phyloP scores from a whole-genome alignment of 1,139 yeast genomes.

The Meyerozyma smithsonii region DNA sequence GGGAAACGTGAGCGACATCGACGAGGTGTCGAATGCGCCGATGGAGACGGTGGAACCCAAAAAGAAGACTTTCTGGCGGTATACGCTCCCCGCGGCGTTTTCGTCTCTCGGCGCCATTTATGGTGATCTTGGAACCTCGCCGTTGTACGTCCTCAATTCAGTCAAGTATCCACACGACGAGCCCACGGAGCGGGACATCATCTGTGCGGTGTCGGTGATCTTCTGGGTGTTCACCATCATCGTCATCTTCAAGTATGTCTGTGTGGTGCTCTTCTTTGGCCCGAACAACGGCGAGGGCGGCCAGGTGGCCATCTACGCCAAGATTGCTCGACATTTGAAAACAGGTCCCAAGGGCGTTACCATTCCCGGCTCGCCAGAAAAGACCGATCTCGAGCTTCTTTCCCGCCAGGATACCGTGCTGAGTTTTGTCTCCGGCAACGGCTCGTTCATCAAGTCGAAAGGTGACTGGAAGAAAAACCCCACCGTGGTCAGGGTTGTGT shows the following conservation, averaged over 20 bases:
- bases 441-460: constrained; percentile 8
- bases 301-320: constrained; percentile 56
- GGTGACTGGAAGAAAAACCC: constrained; percentile 20
- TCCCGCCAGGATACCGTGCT: constrained; percentile 38
- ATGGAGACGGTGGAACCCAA: neutral
- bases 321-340: constrained; percentile 44
- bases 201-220: constrained; percentile 50
- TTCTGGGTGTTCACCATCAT: constrained; percentile 53
- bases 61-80: constrained; percentile 20
- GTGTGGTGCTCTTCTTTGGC: constrained; percentile 45
- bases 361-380: constrained; percentile 35
- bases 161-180: constrained; percentile 30
- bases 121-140: constrained; percentile 62
- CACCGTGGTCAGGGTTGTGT: constrained; percentile 21
- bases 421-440: constrained; percentile 16
- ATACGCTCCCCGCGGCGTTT: constrained; percentile 22
- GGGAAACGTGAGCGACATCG: neutral
- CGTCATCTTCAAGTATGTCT: constrained; percentile 47
- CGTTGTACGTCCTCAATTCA: constrained; percentile 48
- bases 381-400: constrained; percentile 31
- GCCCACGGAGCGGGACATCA: constrained; percentile 34
- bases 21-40: neutral
- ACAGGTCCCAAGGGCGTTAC: constrained; percentile 46
- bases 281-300: constrained; percentile 61
- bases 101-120: constrained; percentile 53